Conservation (phyloP, 345 rosid genomes). For the Citrus trifoliata region DNA sequence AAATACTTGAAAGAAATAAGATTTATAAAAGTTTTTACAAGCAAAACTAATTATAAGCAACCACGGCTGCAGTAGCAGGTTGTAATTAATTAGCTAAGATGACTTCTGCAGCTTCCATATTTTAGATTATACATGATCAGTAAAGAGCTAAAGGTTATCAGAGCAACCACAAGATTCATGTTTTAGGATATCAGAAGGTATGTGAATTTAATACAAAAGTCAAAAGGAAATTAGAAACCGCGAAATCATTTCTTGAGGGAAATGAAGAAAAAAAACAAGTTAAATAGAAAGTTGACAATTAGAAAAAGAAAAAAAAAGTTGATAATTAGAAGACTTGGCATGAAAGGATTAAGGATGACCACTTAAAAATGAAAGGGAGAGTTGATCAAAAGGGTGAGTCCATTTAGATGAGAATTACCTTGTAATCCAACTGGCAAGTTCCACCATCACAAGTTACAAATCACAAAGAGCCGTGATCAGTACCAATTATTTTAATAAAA, state of each 20-base stretch:
- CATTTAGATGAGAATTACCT: conserved; percentile 17
- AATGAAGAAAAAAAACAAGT: background rate
- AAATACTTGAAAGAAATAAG: background rate
- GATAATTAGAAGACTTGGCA: background rate
- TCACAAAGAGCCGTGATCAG: conserved; percentile 13
- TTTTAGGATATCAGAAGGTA: background rate
- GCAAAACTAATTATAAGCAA: background rate
- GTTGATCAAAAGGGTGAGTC: background rate
- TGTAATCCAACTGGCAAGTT: conserved; percentile 35
- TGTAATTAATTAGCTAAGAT: background rate
- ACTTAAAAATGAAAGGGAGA: background rate
- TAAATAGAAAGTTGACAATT: background rate
- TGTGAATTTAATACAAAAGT: background rate
- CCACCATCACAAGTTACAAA: conserved; percentile 23
- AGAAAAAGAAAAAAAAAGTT: background rate
- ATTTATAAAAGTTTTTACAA: background rate
- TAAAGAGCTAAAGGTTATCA: background rate
- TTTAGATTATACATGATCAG: background rate
- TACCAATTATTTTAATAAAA: conserved; percentile 9
- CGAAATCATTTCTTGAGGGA: background rate
- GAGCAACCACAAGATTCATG: background rate
- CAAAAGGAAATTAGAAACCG: background rate
- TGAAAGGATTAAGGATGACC: background rate
- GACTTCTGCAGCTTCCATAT: background rate
- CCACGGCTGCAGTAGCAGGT: background rate